Evolutionary conservation across 345 rosid genomes (phyloP), one percentile per base, ranked within the genome.

Genomic region (Brassica juncea): DNA sequence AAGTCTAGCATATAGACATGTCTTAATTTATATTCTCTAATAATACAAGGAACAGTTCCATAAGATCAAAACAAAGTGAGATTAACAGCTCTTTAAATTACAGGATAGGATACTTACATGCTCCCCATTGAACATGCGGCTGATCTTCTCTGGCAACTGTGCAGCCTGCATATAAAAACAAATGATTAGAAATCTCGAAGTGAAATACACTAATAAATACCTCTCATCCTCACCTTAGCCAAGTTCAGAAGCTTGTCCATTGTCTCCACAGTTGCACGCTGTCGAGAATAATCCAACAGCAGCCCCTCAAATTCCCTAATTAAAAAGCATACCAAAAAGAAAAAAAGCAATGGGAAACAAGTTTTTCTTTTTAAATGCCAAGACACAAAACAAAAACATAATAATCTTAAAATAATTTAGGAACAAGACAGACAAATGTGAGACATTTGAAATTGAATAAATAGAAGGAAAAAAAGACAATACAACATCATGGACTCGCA

Each of bases 401-500:
- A 55, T 16, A 19, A 57, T 32, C 65, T 19, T 11, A 11, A 10
- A 16, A 71, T 11, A 49, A 70, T 55, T 16, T 6, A 54, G 32
- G 44, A 54, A 69, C 60, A 47, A 25, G 72, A n/a, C 11, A 70
- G 16, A 55, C 10, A 60, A 70, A 70, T 1, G 44, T 55, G 15
- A 54, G 9, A 8, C 66, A 57, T 34, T 59, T 37, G 34, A 14
- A 30, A 34, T 37, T 59, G 58, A 11, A 8, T 37, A 2, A 5
- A 55, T 25, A 23, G n/a, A 28, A 16, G 14, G 15, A 70, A 2
- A 31, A 6, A 70, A 57, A 44, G 11, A 66, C 91, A 80, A 80
- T 88, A 94, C 98, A 86, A 74, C 87, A 77, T 84, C 97, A 94
- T 92, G 0, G 89, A 83, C 79, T 84, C 84, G 86, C 97, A 94